Evolutionary conservation across 148 eudicot species (phyloP), one percentile per base, ranked within the genome.

Genomic region (Rhododendron vialii): DNA sequence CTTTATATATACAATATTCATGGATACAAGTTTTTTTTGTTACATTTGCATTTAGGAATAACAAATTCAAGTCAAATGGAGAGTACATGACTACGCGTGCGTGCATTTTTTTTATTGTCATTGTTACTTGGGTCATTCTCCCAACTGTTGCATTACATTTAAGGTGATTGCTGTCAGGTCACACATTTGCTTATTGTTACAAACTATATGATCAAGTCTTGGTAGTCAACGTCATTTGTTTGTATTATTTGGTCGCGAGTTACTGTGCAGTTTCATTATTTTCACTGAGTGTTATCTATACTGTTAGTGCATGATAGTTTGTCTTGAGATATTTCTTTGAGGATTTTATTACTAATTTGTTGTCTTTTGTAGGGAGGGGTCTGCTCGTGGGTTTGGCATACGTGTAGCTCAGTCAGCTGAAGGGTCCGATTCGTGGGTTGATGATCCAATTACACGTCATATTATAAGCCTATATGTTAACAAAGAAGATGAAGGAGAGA

Each of bases 381-480:
- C 98, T 91, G 90, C 87, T 91, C 95, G 94, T 86, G 98, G 99
- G 84, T 92, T 87, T 88, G 99, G 99, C 78, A 87, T 95, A 85
- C 95, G 99, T 85, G 86, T 90, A 51, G 89, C 88, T 76, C 96
- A 93, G 84, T 94, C 99, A 80, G 91, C 90, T 82, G 88, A 93
- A 91, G 98, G 94, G 87, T 94, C 98, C 82, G 99, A 98, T 94
- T 94, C 99, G 13, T 98, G 99, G 99, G 96, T 94, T 78, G 99
- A 98, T 90, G 99, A 98, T 87, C 98, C 99, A 85, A 92, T 98
- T 85, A 93, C 94, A 76, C 98, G 99, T 65, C 96, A 98, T 87
- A 89, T 98, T 74, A 93, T 98, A 73, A 93, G 99, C 87, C 89
- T 98, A 73, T 33, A 86, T 87, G 88, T 95, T 47, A 88, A 86